Percentiles rank a stretch among this genome's conserved stretches.
Conservation (phyloP, 2,329 filamentous ascomycete species). For the Fusarium staphyleae region DNA sequence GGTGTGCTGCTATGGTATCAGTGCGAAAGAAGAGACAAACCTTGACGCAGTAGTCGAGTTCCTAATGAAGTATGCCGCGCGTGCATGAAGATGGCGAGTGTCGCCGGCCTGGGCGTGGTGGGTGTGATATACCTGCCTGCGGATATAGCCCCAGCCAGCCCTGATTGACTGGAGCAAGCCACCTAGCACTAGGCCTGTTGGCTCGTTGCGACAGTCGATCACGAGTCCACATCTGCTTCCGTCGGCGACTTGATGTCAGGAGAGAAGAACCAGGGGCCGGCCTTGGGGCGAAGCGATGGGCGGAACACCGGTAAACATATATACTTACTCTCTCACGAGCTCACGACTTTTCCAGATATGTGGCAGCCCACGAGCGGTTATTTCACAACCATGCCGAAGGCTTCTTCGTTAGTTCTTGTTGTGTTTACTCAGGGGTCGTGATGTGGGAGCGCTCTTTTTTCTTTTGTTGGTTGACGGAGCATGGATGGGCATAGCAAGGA, state of each 20-base stretch:
- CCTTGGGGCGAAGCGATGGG: constrained; percentile 28
- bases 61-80: constrained; percentile 87
- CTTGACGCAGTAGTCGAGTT: constrained; percentile 96
- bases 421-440: constrained; percentile 8
- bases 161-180: constrained; percentile 7
- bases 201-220: constrained; percentile 1
- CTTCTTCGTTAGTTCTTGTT: constrained; percentile 34
- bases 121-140: constrained; percentile 20
- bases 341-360: constrained; percentile 42
- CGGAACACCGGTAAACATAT: constrained; percentile 39
- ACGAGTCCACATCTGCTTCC: constrained; percentile 7
- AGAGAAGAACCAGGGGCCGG: constrained; percentile 23
- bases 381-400: constrained; percentile 33
- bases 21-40: constrained; percentile 98
- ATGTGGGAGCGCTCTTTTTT: constrained; percentile 10
- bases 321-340: constrained; percentile 48
- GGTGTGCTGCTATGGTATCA: constrained; percentile 98
- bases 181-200: constrained; percentile 2
- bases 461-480: constrained; percentile 33
- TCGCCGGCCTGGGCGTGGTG: constrained; percentile 13
- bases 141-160: constrained; percentile 8
- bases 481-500: constrained; percentile 31
- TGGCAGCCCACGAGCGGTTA: constrained; percentile 32
- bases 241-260: constrained; percentile 1
- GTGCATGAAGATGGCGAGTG: constrained; percentile 51